Percentiles rank a stretch among this genome's conserved stretches.
Evolutionary conservation across 371 early-diverging fungal genomes (phyloP).

Genomic region (Nosema muscidifuracis): DNA sequence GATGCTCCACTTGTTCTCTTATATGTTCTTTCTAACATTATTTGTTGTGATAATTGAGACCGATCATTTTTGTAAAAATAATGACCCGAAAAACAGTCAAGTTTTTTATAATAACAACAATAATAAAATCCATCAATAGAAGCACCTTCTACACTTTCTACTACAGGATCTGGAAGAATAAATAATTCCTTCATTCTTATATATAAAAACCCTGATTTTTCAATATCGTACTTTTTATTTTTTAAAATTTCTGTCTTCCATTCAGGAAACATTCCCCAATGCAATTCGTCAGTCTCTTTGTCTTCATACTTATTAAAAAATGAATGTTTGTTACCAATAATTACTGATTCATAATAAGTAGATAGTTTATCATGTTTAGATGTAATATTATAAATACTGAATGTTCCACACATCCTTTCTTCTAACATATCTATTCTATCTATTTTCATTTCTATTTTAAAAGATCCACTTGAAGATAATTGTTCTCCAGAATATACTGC

Average conservation of each 20-base stretch:
- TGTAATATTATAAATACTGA: conserved; percentile 39
- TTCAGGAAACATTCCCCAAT: conserved; percentile 39
- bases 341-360: conserved; percentile 39
- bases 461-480: conserved; percentile 25
- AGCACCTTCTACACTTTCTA: conserved; percentile 26
- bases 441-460: conserved; percentile 45
- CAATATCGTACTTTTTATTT: conserved; percentile 12
- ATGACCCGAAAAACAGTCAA: conserved; percentile 40
- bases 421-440: conserved; percentile 22
- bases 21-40: conserved; percentile 27
- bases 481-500: conserved; percentile 39
- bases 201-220: conserved; percentile 19
- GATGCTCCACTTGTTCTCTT: background rate
- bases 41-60: conserved; percentile 26
- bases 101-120: conserved; percentile 39
- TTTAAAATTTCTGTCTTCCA: conserved; percentile 1
- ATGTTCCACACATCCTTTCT: conserved; percentile 34
- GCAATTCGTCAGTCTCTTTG: conserved; percentile 6
- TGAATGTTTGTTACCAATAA: conserved; percentile 16
- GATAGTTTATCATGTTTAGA: conserved; percentile 22
- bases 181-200: conserved; percentile 44
- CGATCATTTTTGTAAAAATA: conserved; percentile 36
- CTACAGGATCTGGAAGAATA: conserved; percentile 38
- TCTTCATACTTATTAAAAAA: background rate
- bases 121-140: conserved; percentile 51